Percentiles rank a stretch among this genome's conserved stretches.
Conservation (phyloP, 352 stramenopile genomes). For the Globisporangium echinulatum region DNA sequence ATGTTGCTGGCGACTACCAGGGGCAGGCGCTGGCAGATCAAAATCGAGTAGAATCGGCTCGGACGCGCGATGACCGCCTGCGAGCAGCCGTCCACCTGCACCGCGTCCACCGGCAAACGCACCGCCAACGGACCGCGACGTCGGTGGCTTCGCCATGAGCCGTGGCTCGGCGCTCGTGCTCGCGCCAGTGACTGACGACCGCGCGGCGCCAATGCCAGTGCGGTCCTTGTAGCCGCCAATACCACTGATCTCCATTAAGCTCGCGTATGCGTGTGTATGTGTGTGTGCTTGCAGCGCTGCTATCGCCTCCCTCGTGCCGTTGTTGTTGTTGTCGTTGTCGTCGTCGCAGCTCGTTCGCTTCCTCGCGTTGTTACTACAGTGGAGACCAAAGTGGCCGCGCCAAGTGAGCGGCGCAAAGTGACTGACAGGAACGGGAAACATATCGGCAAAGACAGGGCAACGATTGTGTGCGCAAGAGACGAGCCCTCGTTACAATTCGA, state of each 20-base stretch:
- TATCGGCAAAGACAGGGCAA: background rate
- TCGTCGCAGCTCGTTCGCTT: background rate
- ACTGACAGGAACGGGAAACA: background rate
- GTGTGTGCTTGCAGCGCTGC: no score
- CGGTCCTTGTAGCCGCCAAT: constrained; percentile 8
- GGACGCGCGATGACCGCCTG: constrained; percentile 7
- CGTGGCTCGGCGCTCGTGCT: background rate
- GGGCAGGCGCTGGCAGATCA: constrained; percentile 5
- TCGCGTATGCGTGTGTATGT: no score
- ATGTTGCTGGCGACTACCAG: background rate
- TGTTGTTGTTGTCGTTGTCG: background rate
- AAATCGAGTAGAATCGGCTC: constrained; percentile 14
- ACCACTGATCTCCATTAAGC: constrained; percentile 8
- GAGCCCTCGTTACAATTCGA: no score
- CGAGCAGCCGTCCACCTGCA: background rate
- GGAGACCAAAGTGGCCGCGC: background rate
- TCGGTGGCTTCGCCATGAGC: background rate
- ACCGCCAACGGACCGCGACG: constrained; percentile 1
- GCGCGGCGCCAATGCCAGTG: background rate
- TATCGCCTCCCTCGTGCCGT: no score
- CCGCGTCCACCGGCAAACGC: background rate
- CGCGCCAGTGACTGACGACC: background rate
- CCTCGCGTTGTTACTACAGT: background rate
- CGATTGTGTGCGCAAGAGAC: background rate
- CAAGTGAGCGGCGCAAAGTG: background rate